A percentile compares a stretch with the other conserved stretches of the same genome.
These are phyloP conservation scores for Colletotrichum horii DNA, from an alignment of 2,329 filamentous ascomycete genomes.

Conservation along the genomic window DNA sequence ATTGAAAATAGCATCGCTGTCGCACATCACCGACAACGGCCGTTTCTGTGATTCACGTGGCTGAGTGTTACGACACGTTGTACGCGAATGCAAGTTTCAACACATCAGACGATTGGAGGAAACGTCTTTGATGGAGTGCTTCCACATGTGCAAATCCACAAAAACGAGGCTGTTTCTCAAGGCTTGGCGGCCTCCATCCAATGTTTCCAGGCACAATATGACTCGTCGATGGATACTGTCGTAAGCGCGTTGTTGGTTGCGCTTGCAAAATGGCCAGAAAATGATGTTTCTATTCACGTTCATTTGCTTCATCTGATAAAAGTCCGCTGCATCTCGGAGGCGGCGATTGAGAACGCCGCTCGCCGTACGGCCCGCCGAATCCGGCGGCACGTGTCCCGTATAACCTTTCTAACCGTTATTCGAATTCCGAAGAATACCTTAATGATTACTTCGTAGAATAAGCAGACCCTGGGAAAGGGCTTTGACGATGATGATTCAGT, in stretches of 20 bases:
- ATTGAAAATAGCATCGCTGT: neutral
- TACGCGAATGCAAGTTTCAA: neutral
- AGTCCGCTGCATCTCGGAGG: neutral
- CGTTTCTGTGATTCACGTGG: neutral
- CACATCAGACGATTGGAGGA: neutral
- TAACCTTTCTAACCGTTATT: neutral
- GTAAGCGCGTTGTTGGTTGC: neutral
- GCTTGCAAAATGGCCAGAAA: neutral
- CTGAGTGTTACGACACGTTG: neutral
- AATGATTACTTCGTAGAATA: neutral
- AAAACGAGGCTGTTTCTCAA: neutral
- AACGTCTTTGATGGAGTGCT: neutral
- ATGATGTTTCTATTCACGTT: neutral
- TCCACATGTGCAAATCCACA: neutral
- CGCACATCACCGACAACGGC: fast-evolving
- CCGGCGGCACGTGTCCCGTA: neutral
- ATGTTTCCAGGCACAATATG: neutral
- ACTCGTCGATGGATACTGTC: neutral
- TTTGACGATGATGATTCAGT: neutral
- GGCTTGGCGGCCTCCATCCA: neutral
- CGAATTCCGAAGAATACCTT: neutral
- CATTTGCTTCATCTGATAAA: neutral
- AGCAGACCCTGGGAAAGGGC: neutral
- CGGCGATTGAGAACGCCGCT: neutral
- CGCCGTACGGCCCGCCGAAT: neutral